These are phyloP conservation scores for Cantharellus anzutake DNA, from an alignment of 768 basidiomycete species.

Conservation along the genomic window DNA sequence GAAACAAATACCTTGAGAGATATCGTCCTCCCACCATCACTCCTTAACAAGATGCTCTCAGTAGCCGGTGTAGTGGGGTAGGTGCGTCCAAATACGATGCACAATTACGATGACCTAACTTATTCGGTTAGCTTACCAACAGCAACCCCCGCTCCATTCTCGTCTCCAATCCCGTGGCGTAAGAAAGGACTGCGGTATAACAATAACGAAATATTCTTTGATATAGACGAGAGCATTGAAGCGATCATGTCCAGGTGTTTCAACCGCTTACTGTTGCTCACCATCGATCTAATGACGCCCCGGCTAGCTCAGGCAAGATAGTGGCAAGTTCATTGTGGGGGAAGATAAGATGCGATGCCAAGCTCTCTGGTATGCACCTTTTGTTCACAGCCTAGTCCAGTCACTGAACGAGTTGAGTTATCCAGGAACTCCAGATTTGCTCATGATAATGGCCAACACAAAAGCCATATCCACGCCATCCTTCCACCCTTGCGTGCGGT, in stretches of 20 bases:
- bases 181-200: conserved; percentile 65
- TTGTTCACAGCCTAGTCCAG: background rate
- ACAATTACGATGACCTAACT: background rate
- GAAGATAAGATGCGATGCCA: conserved; percentile 20
- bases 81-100: conserved; percentile 1
- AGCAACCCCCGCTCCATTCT: conserved; percentile 35
- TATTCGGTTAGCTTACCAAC: conserved; percentile 6
- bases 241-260: conserved; percentile 57
- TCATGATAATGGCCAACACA: conserved; percentile 57
- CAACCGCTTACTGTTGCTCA: background rate
- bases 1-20: conserved; percentile 79
- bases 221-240: conserved; percentile 64
- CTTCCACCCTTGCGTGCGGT: conserved; percentile 91
- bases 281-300: background rate
- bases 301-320: conserved; percentile 9
- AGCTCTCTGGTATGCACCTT: conserved; percentile 43
- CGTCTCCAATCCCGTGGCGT: conserved; percentile 88
- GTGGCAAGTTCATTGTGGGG: conserved; percentile 11
- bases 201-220: conserved; percentile 86
- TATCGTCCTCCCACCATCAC: conserved; percentile 80
- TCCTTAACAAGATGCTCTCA: conserved; percentile 48
- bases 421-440: conserved; percentile 75
- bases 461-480: conserved; percentile 56
- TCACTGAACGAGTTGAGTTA: conserved; percentile 1
- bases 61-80: conserved; percentile 32